These are phyloP conservation scores for Hygrophorus pudorinus DNA, from an alignment of 768 basidiomycete genomes.

Conservation along the genomic window DNA sequence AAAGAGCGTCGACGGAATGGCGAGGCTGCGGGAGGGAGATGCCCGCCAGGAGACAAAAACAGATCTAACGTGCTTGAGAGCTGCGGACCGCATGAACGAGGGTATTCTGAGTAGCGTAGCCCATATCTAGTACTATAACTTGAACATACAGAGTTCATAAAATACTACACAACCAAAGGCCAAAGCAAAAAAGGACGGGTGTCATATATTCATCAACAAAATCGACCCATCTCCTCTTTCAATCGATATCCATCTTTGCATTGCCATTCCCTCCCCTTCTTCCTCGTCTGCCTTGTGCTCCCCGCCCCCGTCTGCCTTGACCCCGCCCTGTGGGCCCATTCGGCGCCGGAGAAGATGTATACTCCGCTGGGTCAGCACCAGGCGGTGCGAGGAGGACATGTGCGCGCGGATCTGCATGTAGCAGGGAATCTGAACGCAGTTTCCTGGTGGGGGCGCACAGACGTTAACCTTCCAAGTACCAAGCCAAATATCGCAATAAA, in stretches of 20 bases:
- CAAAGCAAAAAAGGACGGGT: no score
- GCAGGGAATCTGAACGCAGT: conserved; percentile 74
- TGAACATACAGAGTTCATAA: no score
- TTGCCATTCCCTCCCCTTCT: conserved; percentile 25
- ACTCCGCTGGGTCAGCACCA: conserved; percentile 46
- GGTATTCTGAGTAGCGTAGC: no score
- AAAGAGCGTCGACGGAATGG: no score
- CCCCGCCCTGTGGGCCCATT: conserved; percentile 19
- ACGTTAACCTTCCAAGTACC: neutral
- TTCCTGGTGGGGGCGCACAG: conserved; percentile 39
- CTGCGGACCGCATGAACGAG: no score
- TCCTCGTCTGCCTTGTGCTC: conserved; percentile 23
- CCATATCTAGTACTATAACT: no score
- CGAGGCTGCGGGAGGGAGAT: no score
- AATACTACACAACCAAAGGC: no score
- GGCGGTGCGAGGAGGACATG: conserved; percentile 61
- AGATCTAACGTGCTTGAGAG: no score
- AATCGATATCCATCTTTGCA: conserved; percentile 47
- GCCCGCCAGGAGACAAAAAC: no score
- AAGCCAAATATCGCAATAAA: conserved; percentile 9
- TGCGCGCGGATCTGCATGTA: conserved; percentile 55
- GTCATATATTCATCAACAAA: no score
- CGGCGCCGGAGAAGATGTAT: conserved; percentile 26
- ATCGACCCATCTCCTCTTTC: neutral
- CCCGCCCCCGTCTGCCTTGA: conserved; percentile 22